Evolutionary conservation across 169 alveolate genomes (phyloP).

Genomic region (Gregarina niphandrodes): DNA sequence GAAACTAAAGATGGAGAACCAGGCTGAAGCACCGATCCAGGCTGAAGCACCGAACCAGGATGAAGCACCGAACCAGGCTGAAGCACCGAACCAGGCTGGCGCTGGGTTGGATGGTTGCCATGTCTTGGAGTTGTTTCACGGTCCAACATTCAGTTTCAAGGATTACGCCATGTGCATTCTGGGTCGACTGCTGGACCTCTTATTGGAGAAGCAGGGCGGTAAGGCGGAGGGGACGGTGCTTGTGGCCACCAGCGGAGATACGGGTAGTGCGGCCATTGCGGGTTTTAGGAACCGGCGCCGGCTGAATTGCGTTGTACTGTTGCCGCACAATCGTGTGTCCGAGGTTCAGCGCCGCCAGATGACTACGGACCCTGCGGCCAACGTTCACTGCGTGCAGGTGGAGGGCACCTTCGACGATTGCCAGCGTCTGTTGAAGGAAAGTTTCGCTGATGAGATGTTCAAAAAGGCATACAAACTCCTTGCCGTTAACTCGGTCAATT

Average conservation of each 20-base stretch:
- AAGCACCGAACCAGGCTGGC: not conserved
- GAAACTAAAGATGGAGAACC: no score
- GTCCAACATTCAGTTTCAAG: conserved; percentile 22
- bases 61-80: not conserved
- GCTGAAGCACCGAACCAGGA: not conserved
- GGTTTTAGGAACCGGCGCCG: conserved; percentile 12
- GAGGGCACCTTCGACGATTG: conserved; percentile 23
- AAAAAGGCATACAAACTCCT: conserved; percentile 1
- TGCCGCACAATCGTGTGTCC: conserved; percentile 12
- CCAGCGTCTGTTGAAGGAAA: conserved; percentile 11
- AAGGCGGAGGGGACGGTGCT: conserved; percentile 9
- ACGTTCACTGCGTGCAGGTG: conserved; percentile 5
- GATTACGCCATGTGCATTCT: conserved; percentile 16
- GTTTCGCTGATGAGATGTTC: not conserved
- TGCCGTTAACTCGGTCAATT: conserved; percentile 19
- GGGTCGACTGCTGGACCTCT: conserved; percentile 3
- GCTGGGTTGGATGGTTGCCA: not conserved
- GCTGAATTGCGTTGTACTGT: conserved; percentile 6
- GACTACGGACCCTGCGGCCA: conserved; percentile 9
- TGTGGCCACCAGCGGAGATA: conserved; percentile 20
- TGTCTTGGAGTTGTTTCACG: conserved; percentile 17
- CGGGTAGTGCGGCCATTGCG: conserved; percentile 25
- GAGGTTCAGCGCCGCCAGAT: conserved; percentile 17
- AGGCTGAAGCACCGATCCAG: not conserved
- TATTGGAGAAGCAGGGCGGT: not conserved